phyloP scores from a whole-genome alignment of 106 monocot genomes.

The Allium cepa region DNA sequence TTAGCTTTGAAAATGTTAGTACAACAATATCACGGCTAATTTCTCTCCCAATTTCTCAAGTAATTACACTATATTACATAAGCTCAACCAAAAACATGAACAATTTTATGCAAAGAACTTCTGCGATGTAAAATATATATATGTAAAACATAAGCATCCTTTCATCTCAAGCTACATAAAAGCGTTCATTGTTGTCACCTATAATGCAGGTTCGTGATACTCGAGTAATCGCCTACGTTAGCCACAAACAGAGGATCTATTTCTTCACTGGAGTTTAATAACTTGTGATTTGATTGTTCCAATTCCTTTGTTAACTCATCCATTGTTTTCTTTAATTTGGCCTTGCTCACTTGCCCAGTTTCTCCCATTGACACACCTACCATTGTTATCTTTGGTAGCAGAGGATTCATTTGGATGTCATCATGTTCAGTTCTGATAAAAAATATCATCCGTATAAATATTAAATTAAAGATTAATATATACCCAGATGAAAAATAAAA shows the following conservation, averaged over 20 bases:
- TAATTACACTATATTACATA: too few species aligned
- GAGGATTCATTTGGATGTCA: conserved; percentile 33
- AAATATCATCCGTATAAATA: too few species aligned
- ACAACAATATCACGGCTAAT: too few species aligned
- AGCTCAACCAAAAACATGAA: too few species aligned
- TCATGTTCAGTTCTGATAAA: conserved; percentile 5
- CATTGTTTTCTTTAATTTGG: conserved; percentile 85
- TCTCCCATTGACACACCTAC: conserved; percentile 76
- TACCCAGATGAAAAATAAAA: background rate
- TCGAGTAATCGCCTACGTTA: conserved; percentile 88
- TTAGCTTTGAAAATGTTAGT: too few species aligned
- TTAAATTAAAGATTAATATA: background rate
- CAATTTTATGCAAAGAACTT: too few species aligned
- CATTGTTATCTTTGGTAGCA: conserved; percentile 95
- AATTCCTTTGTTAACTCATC: conserved; percentile 72
- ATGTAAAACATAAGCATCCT: too few species aligned
- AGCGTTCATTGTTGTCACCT: conserved; percentile 7
- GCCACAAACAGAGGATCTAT: conserved; percentile 87
- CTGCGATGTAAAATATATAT: too few species aligned
- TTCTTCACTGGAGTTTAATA: conserved; percentile 22
- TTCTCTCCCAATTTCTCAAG: too few species aligned
- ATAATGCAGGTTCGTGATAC: conserved; percentile 49
- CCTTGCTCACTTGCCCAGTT: conserved; percentile 51
- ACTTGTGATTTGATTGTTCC: conserved; percentile 39
- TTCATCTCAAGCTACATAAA: background rate